Conservation (phyloP, 2,329 filamentous ascomycete genomes). For the Akanthomyces lecanii region DNA sequence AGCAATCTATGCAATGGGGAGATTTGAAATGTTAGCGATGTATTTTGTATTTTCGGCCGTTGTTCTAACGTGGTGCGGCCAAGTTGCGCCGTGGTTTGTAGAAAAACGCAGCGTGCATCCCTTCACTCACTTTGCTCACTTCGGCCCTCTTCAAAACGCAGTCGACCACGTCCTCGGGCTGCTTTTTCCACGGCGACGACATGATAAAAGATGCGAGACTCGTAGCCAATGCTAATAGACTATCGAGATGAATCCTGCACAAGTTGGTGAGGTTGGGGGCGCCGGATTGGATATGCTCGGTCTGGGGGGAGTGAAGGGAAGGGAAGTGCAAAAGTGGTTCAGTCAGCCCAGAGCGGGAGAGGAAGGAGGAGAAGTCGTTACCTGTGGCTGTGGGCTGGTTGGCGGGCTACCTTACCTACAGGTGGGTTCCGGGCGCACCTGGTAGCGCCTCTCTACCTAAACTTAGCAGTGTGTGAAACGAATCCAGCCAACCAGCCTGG, state of each 20-base stretch:
- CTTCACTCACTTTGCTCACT: slow-evolving; percentile 64
- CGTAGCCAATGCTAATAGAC: neutral
- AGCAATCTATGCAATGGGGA: slow-evolving; percentile 65
- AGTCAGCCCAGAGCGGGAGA: neutral
- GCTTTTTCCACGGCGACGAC: slow-evolving; percentile 59
- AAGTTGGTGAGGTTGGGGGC: neutral
- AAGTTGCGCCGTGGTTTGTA: slow-evolving; percentile 1
- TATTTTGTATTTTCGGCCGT: neutral
- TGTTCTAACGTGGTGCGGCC: slow-evolving; percentile 5
- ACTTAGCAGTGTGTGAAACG: neutral
- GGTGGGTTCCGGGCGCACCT: neutral
- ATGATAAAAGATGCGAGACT: slow-evolving; percentile 33
- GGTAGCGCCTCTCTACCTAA: neutral
- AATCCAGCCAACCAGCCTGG: neutral
- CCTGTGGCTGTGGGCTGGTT: neutral
- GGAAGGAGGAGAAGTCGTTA: slow-evolving; percentile 1
- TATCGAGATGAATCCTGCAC: neutral
- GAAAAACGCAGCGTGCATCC: slow-evolving; percentile 15
- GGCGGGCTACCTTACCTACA: neutral
- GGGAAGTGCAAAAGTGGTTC: slow-evolving; percentile 12
- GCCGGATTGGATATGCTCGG: neutral
- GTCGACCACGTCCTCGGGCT: slow-evolving; percentile 61
- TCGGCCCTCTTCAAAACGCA: slow-evolving; percentile 69
- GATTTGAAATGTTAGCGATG: neutral
- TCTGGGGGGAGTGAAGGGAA: slow-evolving; percentile 13